Evolutionary conservation across 495 filamentous ascomycete genomes (phyloP).

Genomic region (Entonaema liquescens): DNA sequence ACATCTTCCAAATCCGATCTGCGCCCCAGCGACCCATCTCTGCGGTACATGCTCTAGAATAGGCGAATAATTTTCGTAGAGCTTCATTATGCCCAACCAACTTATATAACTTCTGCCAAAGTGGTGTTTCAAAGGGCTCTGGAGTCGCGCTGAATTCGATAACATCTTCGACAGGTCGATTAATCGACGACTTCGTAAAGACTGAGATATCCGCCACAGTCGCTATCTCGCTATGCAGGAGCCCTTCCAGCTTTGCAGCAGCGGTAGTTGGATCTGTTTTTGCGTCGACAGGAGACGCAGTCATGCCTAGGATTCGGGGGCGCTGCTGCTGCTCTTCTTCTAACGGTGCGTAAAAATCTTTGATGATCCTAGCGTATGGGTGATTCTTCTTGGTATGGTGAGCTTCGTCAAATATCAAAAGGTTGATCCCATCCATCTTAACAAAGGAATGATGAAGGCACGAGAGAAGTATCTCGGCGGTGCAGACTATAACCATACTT

Average conservation of each 20-base stretch:
- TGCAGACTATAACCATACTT: constrained; percentile 92
- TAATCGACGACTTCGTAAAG: constrained; percentile 60
- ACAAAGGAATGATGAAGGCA: constrained; percentile 85
- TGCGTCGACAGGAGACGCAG: constrained; percentile 93
- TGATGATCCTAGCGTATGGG: constrained; percentile 90
- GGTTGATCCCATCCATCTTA: constrained; percentile 83
- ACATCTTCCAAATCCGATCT: constrained; percentile 80
- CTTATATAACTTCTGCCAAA: constrained; percentile 65
- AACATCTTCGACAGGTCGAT: constrained; percentile 44
- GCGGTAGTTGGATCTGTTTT: constrained; percentile 73
- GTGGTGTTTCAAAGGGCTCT: constrained; percentile 66
- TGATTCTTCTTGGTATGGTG: constrained; percentile 97
- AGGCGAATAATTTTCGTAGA: constrained; percentile 68
- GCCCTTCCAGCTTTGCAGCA: constrained; percentile 78
- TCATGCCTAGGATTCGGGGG: constrained; percentile 95
- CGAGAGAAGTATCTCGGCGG: constrained; percentile 83
- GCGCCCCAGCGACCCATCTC: constrained; percentile 87
- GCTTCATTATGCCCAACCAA: constrained; percentile 64
- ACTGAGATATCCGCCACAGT: constrained; percentile 75
- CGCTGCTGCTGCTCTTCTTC: constrained; percentile 51
- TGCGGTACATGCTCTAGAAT: constrained; percentile 64
- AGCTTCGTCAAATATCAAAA: constrained; percentile 95
- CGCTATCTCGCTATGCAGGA: constrained; percentile 83
- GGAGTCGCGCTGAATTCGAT: constrained; percentile 64
- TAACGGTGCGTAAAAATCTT: constrained; percentile 74